Evolutionary conservation across 1,139 yeast genomes (phyloP), one percentile per base, ranked within the genome.

Genomic region (Candida tropicalis): DNA sequence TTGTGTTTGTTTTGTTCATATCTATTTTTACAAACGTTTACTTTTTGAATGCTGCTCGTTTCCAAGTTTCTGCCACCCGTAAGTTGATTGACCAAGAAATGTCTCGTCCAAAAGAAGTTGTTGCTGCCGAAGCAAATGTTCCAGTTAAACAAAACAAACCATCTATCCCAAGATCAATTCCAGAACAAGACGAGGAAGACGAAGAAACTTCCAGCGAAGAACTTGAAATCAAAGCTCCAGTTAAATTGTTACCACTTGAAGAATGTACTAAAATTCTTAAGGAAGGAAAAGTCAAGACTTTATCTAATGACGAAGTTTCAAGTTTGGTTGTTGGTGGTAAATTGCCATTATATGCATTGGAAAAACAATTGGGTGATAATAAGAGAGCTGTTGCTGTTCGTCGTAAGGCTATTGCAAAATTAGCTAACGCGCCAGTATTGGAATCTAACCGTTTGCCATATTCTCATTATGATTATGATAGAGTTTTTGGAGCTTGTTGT

Each of bases 401-500:
- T 68, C 86, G 99, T 68, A 84, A 82, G 46, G 93, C 96, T 26
- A 86, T 93, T 55, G 89, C 98, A 15, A 77, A 82, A 44, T 67
- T 88, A 44, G 90, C 97, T 9, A 77, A 81, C 52, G 91, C 96
- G 17, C 91, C 96, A 46, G 84, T 87, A 16, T 75, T 93, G 49
- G 86, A 84, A 53, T 65, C 84, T 4, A 73, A 79, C 33, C 79
- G 81, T 53, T 74, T 93, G 53, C 99, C 99, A 15, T 89, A 82
- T 64, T 70, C 75, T 50, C 72, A 82, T 59, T 93, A 93, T 62
- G 97, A 95, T 63, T 95, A 90, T 62, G 95, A 91, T 60, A 82
- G 98, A 56, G 99, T 95, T 10, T 83, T 91, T 61, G 99, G 99
- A 52, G 98, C 99, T 9, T 93, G 99, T 70, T 93, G 99, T 73